phyloP scores from a whole-genome alignment of 495 filamentous ascomycete species.

The Hyaloscypha finlandica region DNA sequence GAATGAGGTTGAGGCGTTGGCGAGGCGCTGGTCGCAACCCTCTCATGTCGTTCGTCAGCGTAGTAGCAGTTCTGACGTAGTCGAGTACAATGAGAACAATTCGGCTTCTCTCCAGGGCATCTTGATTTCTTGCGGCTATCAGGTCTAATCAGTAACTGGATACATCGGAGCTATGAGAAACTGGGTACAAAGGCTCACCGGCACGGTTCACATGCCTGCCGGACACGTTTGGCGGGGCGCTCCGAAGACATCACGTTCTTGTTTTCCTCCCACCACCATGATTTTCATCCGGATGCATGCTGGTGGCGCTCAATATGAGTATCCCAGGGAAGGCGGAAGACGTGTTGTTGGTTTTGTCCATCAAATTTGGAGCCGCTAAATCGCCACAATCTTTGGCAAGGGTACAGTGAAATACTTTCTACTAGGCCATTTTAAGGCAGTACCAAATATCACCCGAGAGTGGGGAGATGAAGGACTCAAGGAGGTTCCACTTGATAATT shows the following conservation, averaged over 20 bases:
- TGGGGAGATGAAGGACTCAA: background rate
- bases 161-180: background rate
- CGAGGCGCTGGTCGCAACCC: conserved; percentile 4
- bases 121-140: conserved; percentile 50
- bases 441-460: background rate
- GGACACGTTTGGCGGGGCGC: conserved; percentile 44
- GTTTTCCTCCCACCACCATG: background rate
- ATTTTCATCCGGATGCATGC: background rate
- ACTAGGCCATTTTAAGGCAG: background rate
- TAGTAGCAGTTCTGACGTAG: conserved; percentile 46
- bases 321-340: background rate
- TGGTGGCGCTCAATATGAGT: background rate
- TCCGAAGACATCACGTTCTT: conserved; percentile 29
- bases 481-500: background rate
- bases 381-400: no score
- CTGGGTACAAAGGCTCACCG: conserved; percentile 34
- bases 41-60: conserved; percentile 42
- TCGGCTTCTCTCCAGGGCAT: conserved; percentile 50
- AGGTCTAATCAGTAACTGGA: background rate
- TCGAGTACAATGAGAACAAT: conserved; percentile 48
- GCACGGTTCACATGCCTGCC: conserved; percentile 51
- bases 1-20: conserved; percentile 9
- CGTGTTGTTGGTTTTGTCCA: background rate
- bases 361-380: no score
- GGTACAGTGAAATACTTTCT: background rate